Evolutionary conservation across 305 asterid species (phyloP), one percentile per base, ranked within the genome.

Genomic region (Caryopteris hybrid): DNA sequence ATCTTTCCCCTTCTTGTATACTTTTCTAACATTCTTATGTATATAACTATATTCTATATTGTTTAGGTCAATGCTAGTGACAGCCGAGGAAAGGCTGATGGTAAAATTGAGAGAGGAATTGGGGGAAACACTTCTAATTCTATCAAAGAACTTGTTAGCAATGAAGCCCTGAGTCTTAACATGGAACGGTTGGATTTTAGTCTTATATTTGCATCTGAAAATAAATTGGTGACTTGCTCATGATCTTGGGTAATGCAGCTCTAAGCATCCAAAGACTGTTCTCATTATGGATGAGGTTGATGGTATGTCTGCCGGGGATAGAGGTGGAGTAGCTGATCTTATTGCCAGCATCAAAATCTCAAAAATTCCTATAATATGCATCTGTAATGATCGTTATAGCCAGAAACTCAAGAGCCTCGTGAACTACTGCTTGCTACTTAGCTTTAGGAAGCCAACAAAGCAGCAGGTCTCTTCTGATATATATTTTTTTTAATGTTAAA

Each of bases 211-310:
- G 36, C 66, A 45, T 67, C 20, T 11, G 34, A 56, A 51, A 63
- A 66, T 69, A 38, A 22, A 61, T 72, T 46, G 38, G 18, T 43
- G 29, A 66, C 55, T 21, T 58, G 33, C 60, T 74, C 50, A 61
- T 72, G 39, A 29, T 73, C 65, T 75, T 59, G n/a, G 56, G 53
- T 74, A 36, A 72, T 88, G 66, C 89, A 94, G 99, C 61, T 78
- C 88, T 61, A 86, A 81, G 60, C 88, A 72, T 74, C 85, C 64
- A 34, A 94, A 88, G 77, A 81, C 95, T 66, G 99, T 94, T 76
- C 90, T 94, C 70, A 89, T 94, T 34, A 94, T 94, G 99, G 99
- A 94, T 77, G 99, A 94, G 81, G 99, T 94, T 80, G 99, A 94
- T 46, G 99, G 99, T 60, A 94, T 94, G 98, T 91, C 99, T 74